Evolutionary conservation across 768 basidiomycete species (phyloP).

Genomic region (Tricholomella constricta): DNA sequence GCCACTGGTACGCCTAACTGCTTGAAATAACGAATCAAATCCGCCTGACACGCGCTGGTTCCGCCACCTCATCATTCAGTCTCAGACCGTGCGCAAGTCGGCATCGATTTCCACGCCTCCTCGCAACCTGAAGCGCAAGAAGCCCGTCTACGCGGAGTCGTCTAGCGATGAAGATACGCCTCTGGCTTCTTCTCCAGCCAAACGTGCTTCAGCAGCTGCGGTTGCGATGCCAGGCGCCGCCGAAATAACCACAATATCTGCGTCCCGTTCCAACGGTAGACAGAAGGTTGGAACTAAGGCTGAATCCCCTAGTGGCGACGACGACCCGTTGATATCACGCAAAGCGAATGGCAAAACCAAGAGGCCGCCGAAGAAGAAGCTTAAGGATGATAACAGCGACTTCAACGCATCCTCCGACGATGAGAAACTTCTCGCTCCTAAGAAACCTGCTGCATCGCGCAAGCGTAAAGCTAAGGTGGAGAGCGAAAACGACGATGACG

Average conservation of each 20-base stretch:
- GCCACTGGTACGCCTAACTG: slow-evolving; percentile 58
- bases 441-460: slow-evolving; percentile 35
- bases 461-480: slow-evolving; percentile 54
- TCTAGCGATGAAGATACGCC: slow-evolving; percentile 76
- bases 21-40: slow-evolving; percentile 6
- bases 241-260: slow-evolving; percentile 33
- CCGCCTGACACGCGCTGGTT: slow-evolving; percentile 21
- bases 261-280: slow-evolving; percentile 39
- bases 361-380: slow-evolving; percentile 65
- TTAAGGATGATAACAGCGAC: slow-evolving; percentile 49
- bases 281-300: slow-evolving; percentile 34
- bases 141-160: slow-evolving; percentile 50
- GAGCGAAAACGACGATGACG: slow-evolving; percentile 49
- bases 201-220: slow-evolving; percentile 41
- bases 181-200: slow-evolving; percentile 71
- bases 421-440: slow-evolving; percentile 36
- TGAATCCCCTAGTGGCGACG: slow-evolving; percentile 41
- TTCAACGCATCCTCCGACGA: slow-evolving; percentile 35
- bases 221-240: slow-evolving; percentile 44
- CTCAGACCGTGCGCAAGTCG: slow-evolving; percentile 53
- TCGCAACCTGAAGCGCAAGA: slow-evolving; percentile 61
- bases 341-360: slow-evolving; percentile 46
- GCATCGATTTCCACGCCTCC: slow-evolving; percentile 42
- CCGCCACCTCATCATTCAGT: slow-evolving; percentile 39
- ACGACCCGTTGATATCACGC: slow-evolving; percentile 48